Percentiles rank a stretch among this genome's conserved stretches.
Evolutionary conservation across 768 basidiomycete genomes (phyloP).

Genomic region (Daedalea quercina): DNA sequence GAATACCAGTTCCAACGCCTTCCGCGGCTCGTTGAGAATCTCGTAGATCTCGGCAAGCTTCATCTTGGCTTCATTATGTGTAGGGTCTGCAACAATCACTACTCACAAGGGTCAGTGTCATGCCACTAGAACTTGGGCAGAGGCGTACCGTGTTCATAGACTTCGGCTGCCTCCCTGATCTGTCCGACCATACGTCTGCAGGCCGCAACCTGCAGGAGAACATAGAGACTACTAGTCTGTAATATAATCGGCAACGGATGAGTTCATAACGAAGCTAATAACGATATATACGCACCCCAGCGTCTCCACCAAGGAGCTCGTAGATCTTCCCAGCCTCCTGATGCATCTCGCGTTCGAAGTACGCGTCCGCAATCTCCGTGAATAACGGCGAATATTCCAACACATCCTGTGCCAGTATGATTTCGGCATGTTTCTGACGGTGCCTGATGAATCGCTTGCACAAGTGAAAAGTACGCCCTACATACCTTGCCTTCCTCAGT

Average conservation of each 20-base stretch:
- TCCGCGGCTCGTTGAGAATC: conserved; percentile 67
- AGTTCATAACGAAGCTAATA: background rate
- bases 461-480: background rate
- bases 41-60: conserved; percentile 90
- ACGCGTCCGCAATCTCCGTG: conserved; percentile 79
- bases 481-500: conserved; percentile 75
- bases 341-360: conserved; percentile 70
- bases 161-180: conserved; percentile 68
- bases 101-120: background rate
- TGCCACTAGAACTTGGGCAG: background rate
- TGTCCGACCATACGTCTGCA: conserved; percentile 78
- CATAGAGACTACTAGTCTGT: conserved; percentile 68
- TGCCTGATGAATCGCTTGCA: background rate
- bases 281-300: conserved; percentile 40
- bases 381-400: conserved; percentile 75
- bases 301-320: conserved; percentile 67
- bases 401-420: conserved; percentile 66
- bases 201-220: conserved; percentile 71
- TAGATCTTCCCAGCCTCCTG: conserved; percentile 77
- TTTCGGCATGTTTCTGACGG: conserved; percentile 64
- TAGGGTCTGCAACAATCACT: conserved; percentile 74
- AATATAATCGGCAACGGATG: background rate
- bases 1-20: conserved; percentile 78
- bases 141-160: conserved; percentile 71
- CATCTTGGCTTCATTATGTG: conserved; percentile 79